phyloP scores from a whole-genome alignment of 2,329 filamentous ascomycete species.

The Zymoseptoria tritici region DNA sequence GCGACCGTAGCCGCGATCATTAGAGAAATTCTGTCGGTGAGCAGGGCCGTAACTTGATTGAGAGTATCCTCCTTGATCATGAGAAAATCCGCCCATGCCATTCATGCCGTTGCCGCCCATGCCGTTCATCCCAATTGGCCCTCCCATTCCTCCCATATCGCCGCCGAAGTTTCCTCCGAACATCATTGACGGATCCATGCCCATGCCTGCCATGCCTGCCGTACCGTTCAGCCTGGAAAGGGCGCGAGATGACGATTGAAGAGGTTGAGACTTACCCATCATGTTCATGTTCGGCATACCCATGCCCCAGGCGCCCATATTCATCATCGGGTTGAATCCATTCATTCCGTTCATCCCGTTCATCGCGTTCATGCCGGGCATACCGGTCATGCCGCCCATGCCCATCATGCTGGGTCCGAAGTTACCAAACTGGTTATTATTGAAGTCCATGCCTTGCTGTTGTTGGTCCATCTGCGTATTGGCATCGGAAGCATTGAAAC shows the following conservation, averaged over 20 bases:
- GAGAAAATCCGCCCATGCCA: conserved; percentile 58
- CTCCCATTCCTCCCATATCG: conserved; percentile 55
- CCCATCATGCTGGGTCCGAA: conserved; percentile 14
- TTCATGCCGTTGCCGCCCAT: conserved; percentile 63
- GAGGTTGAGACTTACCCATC: conserved; percentile 63
- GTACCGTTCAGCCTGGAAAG: conserved; percentile 20
- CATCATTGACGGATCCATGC: conserved; percentile 79
- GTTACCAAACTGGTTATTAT: conserved; percentile 10
- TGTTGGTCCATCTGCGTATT: conserved; percentile 17
- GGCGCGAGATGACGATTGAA: background rate
- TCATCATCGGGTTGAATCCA: conserved; percentile 16
- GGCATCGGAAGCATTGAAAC: conserved; percentile 7
- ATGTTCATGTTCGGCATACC: conserved; percentile 50
- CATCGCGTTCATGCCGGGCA: conserved; percentile 1
- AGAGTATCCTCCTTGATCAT: conserved; percentile 46
- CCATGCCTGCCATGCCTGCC: conserved; percentile 70
- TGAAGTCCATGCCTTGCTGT: conserved; percentile 7
- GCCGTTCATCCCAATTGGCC: conserved; percentile 50
- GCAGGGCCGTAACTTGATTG: conserved; percentile 33
- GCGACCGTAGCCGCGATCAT: conserved; percentile 62
- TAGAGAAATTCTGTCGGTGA: conserved; percentile 47
- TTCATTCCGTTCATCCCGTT: conserved; percentile 16
- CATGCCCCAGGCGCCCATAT: conserved; percentile 26
- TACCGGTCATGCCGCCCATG: background rate
- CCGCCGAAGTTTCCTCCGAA: conserved; percentile 56